These are phyloP conservation scores for Lasiodiplodia citricola DNA, from an alignment of 2,329 filamentous ascomycete species.

Conservation along the genomic window DNA sequence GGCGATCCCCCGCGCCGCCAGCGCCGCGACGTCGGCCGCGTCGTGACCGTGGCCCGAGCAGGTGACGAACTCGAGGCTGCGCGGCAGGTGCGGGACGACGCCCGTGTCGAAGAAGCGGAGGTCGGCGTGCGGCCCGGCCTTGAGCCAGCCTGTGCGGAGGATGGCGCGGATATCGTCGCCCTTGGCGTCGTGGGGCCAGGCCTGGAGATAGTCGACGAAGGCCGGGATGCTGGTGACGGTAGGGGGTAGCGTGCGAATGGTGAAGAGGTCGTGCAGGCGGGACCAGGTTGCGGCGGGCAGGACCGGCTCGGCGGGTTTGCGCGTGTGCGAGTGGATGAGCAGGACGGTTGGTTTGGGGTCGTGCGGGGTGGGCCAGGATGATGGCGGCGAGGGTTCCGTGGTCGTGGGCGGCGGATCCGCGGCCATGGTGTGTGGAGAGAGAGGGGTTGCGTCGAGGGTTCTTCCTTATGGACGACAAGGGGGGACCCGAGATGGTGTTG, in stretches of 20 bases:
- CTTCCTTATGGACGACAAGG: background rate
- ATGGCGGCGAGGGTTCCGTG: background rate
- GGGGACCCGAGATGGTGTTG: background rate
- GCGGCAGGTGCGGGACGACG: background rate
- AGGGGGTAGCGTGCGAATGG: background rate
- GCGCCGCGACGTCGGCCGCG: background rate
- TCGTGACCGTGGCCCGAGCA: conserved; percentile 12
- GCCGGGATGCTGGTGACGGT: background rate
- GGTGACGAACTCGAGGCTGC: background rate
- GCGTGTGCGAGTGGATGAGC: conserved; percentile 5
- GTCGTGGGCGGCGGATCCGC: background rate
- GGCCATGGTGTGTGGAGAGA: background rate
- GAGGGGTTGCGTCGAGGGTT: background rate
- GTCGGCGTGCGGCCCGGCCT: background rate
- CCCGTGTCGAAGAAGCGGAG: background rate
- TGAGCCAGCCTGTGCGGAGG: conserved; percentile 20
- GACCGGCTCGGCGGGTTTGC: background rate
- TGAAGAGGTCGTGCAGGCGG: conserved; percentile 6
- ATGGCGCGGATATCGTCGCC: background rate
- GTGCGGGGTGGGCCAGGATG: background rate
- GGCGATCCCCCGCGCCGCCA: conserved; percentile 55
- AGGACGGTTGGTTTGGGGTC: conserved; percentile 13
- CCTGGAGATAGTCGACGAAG: background rate
- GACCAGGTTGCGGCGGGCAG: background rate
- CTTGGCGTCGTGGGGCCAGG: background rate